These are phyloP conservation scores for Cryptococcus sp. DNA, from an alignment of 1,284 basidiomycete species.

Conservation along the genomic window DNA sequence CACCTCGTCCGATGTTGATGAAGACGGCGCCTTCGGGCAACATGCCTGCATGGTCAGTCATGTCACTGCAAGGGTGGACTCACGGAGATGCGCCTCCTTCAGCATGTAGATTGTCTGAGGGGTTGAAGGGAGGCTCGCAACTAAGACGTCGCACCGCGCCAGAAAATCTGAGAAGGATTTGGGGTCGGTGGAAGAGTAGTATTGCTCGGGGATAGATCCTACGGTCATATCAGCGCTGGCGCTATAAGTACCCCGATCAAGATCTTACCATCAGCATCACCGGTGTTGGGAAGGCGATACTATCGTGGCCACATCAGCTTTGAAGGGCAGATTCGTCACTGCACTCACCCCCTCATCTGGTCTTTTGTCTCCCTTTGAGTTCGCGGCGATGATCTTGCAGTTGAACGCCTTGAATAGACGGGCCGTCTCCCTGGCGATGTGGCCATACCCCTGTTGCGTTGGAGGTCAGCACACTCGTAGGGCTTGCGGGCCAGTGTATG, in stretches of 20 bases:
- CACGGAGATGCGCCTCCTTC: slow-evolving; percentile 33
- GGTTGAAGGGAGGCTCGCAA: slow-evolving; percentile 43
- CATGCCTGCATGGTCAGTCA: slow-evolving; percentile 12
- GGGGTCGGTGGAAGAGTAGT: slow-evolving; percentile 36
- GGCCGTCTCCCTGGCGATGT: slow-evolving; percentile 45
- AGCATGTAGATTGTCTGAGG: slow-evolving; percentile 35
- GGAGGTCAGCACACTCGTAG: neutral
- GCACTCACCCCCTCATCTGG: slow-evolving; percentile 36
- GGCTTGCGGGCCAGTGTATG: neutral
- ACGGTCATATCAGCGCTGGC: neutral
- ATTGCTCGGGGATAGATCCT: slow-evolving; percentile 34
- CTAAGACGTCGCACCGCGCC: slow-evolving; percentile 35
- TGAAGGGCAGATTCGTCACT: too few species aligned
- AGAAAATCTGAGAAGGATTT: slow-evolving; percentile 36
- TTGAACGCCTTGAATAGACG: slow-evolving; percentile 40
- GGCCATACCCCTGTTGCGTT: slow-evolving; percentile 27
- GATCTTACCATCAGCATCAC: slow-evolving; percentile 30
- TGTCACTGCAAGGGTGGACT: slow-evolving; percentile 7
- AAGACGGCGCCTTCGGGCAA: slow-evolving; percentile 39
- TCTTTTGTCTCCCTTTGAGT: slow-evolving; percentile 32
- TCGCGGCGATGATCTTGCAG: slow-evolving; percentile 42
- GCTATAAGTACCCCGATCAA: neutral
- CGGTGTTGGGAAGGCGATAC: slow-evolving; percentile 43
- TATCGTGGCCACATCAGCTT: slow-evolving; percentile 1
- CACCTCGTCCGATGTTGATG: slow-evolving; percentile 46